Evolutionary conservation across 2,329 filamentous ascomycete genomes (phyloP), one percentile per base, ranked within the genome.

Genomic region (Mycosphaerella sp.): DNA sequence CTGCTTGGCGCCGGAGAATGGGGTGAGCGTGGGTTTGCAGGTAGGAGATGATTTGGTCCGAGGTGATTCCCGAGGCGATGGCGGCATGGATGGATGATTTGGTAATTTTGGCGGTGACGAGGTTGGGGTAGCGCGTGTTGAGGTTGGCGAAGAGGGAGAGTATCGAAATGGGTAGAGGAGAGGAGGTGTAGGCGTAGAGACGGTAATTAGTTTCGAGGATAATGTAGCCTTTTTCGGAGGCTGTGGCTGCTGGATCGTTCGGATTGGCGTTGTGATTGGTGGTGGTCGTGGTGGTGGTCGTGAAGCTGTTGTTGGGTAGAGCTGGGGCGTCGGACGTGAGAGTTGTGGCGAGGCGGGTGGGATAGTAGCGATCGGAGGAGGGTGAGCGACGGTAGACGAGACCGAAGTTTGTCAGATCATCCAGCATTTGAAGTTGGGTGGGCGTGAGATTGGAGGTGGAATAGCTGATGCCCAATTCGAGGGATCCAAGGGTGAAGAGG

Each of bases 191-290:
- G 28, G 93, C 93, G 73, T 98, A 98, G 60, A 98, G 74, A 21
- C 93, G 87, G 73, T 96, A 97, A 72, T 98, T 98, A 7, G 93
- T 98, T 74, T 98, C 93, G 59, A 98, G 81, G 63, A 98, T 90
- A 66, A 98, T 89, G 73, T 89, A 93, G 56, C 90, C 90, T 63
- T 84, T 83, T 44, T 78, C 73, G 46, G 70, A 64, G 1, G 69
- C 62, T 18, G 70, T 71, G 58, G 60, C 60, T 41, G 50, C 64
- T 32, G 59, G 52, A 12, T 56, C 61, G 30, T 62, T 56, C 16
- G 60, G 47, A 35, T 49, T 53, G 51, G 61, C 59, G 55, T 54
- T 49, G 6, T 25, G 21, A 6, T 25, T 25, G 21, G 21, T 25
- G 21, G 21, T 25, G 7, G 21, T 25, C 5, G 21, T 25, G 1